phyloP scores from a whole-genome alignment of 176 grass and related monocot genomes.

The Ampelocalamus luodianensis region DNA sequence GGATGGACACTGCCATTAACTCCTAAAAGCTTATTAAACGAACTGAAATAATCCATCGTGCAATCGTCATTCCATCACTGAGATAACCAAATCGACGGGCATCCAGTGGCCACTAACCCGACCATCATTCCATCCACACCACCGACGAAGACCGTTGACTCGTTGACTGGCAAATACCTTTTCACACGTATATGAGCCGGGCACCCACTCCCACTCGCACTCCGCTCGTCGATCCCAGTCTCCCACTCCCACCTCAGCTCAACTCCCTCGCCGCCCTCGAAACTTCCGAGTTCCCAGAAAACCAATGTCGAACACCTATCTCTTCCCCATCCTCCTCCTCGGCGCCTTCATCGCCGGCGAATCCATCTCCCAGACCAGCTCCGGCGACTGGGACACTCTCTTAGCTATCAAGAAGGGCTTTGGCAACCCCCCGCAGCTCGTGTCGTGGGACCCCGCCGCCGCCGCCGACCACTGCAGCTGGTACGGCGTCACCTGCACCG shows the following conservation, averaged over 20 bases:
- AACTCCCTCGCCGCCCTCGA: background rate
- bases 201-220: background rate
- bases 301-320: constrained; percentile 9
- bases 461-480: constrained; percentile 58
- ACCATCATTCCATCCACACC: background rate
- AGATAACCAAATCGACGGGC: background rate
- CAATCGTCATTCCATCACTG: no score
- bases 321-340: background rate
- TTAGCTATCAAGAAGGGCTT: constrained; percentile 47
- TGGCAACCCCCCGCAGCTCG: constrained; percentile 45
- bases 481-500: constrained; percentile 47
- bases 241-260: background rate
- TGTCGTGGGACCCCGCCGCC: constrained; percentile 60
- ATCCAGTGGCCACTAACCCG: background rate
- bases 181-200: constrained; percentile 34
- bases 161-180: background rate
- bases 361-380: constrained; percentile 2
- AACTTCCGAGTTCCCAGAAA: background rate
- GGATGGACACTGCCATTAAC: background rate
- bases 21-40: no score
- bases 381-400: constrained; percentile 37
- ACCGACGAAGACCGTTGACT: background rate
- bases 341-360: constrained; percentile 34
- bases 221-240: background rate
- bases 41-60: background rate